Percentiles rank a stretch among this genome's conserved stretches.
Conservation (phyloP, 177 flowering plant species). For the Vitis hybrid region DNA sequence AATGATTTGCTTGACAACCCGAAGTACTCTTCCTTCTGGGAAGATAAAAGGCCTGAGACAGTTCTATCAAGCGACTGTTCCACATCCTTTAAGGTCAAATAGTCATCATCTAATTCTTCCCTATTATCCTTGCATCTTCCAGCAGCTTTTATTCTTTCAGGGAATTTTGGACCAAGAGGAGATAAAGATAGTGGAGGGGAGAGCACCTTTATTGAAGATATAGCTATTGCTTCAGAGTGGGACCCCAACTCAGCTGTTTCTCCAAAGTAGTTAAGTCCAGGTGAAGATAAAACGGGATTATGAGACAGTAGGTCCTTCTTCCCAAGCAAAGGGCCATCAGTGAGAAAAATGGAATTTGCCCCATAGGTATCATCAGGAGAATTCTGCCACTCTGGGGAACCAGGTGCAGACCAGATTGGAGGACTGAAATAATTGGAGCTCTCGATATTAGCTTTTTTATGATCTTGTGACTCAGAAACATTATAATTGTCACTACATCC, state of each 20-base stretch:
- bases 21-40: constrained; percentile 35
- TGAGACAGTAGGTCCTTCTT: constrained; percentile 27
- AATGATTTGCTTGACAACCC: constrained; percentile 28
- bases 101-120: constrained; percentile 28
- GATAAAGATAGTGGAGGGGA: constrained; percentile 61
- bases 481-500: constrained; percentile 11
- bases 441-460: constrained; percentile 62
- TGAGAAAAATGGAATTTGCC: constrained; percentile 27
- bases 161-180: constrained; percentile 75
- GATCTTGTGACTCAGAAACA: constrained; percentile 35
- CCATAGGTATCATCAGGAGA: constrained; percentile 20
- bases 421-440: constrained; percentile 22
- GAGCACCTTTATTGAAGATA: constrained; percentile 28
- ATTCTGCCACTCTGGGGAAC: constrained; percentile 32
- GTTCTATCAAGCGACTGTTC: constrained; percentile 47
- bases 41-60: constrained; percentile 22
- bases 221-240: constrained; percentile 27
- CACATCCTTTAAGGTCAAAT: constrained; percentile 29
- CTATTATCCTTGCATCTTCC: constrained; percentile 16
- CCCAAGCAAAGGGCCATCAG: constrained; percentile 72
- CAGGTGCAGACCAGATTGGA: constrained; percentile 33
- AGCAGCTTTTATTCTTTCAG: constrained; percentile 37
- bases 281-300: constrained; percentile 22
- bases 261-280: constrained; percentile 17
- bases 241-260: constrained; percentile 25